Conservation (phyloP, 495 filamentous ascomycete genomes). For the Tuber calosporum region DNA sequence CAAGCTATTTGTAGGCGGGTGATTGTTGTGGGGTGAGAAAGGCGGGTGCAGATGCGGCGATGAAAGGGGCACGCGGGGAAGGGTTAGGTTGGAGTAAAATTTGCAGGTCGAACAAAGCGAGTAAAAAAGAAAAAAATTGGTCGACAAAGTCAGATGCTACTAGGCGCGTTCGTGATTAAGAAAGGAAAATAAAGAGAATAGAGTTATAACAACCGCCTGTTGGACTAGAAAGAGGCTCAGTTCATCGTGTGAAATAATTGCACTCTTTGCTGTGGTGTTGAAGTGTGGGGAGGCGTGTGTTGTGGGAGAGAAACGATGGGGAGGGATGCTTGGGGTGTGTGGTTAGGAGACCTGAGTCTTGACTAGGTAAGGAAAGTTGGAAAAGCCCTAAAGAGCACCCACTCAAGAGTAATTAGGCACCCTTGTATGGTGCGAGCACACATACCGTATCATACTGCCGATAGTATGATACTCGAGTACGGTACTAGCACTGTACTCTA, state of each 20-base stretch:
- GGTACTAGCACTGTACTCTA: too few relatives aligned
- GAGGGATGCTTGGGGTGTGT: neutral
- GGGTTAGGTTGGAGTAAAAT: neutral
- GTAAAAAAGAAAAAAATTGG: neutral
- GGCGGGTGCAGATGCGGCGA: neutral
- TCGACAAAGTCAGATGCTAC: neutral
- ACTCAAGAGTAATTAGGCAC: neutral
- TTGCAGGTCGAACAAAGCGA: neutral
- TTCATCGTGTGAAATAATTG: neutral
- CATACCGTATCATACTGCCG: too few relatives aligned
- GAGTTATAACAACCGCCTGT: neutral
- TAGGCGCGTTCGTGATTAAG: neutral
- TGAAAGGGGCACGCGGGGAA: slow-evolving; percentile 4
- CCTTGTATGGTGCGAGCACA: too few relatives aligned
- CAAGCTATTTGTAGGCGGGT: neutral
- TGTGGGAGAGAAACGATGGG: neutral
- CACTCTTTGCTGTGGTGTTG: neutral
- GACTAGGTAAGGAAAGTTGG: neutral
- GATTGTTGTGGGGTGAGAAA: neutral
- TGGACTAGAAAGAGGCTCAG: neutral
- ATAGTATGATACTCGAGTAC: too few relatives aligned
- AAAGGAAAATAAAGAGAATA: neutral
- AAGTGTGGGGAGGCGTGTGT: neutral
- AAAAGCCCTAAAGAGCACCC: neutral
- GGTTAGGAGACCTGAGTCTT: neutral